Conservation (phyloP, 768 basidiomycete species). For the Tulasnella sp. region DNA sequence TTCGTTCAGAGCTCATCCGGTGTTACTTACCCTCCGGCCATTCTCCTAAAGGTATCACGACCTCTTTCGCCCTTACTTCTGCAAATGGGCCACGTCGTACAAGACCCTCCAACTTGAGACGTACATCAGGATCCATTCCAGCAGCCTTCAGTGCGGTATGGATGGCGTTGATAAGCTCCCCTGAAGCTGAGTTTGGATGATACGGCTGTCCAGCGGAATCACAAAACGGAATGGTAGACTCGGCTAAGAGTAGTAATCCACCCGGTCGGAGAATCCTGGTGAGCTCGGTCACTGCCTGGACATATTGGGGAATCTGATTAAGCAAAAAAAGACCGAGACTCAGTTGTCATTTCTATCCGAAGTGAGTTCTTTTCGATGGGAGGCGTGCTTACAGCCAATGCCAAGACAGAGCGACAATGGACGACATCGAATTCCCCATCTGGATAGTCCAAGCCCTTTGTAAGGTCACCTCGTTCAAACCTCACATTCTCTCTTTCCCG, state of each 20-base stretch:
- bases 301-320: conserved; percentile 9
- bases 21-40: conserved; percentile 11
- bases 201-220: not conserved
- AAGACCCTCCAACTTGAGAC: conserved; percentile 10
- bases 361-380: no score
- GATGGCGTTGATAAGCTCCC: conserved; percentile 10
- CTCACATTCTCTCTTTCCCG: no score
- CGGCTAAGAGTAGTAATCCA: conserved; percentile 9
- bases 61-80: conserved; percentile 1
- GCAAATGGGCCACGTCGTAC: conserved; percentile 6
- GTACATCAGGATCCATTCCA: conserved; percentile 14
- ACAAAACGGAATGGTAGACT: conserved; percentile 8
- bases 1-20: no score
- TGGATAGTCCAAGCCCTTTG: not conserved
- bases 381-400: conserved; percentile 8
- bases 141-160: conserved; percentile 2
- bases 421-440: conserved; percentile 14
- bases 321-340: not conserved
- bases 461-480: conserved; percentile 10
- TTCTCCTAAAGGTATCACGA: conserved; percentile 14
- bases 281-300: conserved; percentile 2
- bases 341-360: not conserved
- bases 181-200: conserved; percentile 2
- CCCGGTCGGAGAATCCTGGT: conserved; percentile 6
- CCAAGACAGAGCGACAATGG: conserved; percentile 11